Evolutionary conservation across 208 protist genomes (phyloP).

Genomic region (Leishmania major): DNA sequence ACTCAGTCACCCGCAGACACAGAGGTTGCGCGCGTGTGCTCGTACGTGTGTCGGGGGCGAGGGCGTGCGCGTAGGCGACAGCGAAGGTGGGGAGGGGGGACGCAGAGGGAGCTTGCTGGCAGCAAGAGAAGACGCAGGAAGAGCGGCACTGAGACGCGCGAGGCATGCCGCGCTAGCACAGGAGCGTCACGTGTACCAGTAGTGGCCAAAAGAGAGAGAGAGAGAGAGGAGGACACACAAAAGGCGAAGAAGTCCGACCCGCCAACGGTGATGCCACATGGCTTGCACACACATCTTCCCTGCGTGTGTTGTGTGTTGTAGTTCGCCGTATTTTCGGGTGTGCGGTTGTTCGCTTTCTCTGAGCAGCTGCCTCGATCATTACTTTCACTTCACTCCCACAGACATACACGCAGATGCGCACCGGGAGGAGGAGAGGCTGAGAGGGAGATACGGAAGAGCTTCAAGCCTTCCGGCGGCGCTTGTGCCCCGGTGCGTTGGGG

Average conservation of each 20-base stretch:
- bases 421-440: not conserved
- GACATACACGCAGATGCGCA: not conserved
- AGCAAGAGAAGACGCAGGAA: not conserved
- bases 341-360: not conserved
- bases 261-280: not conserved
- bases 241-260: not conserved
- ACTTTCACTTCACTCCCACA: not conserved
- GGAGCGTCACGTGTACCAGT: not conserved
- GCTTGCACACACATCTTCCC: not conserved
- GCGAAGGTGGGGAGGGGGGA: not conserved
- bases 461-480: slow-evolving; percentile 60
- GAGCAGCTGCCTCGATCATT: not conserved
- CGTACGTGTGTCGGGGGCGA: not conserved
- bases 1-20: not conserved
- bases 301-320: not conserved
- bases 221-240: not conserved
- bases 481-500: slow-evolving; percentile 66
- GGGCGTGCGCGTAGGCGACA: not conserved
- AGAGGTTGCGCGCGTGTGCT: not conserved
- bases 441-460: not conserved
- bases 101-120: not conserved
- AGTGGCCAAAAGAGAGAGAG: not conserved
- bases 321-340: not conserved
- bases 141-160: not conserved
- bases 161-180: not conserved